These are phyloP conservation scores for Tarenaya hassleriana DNA, from an alignment of 345 rosid species.

Conservation along the genomic window DNA sequence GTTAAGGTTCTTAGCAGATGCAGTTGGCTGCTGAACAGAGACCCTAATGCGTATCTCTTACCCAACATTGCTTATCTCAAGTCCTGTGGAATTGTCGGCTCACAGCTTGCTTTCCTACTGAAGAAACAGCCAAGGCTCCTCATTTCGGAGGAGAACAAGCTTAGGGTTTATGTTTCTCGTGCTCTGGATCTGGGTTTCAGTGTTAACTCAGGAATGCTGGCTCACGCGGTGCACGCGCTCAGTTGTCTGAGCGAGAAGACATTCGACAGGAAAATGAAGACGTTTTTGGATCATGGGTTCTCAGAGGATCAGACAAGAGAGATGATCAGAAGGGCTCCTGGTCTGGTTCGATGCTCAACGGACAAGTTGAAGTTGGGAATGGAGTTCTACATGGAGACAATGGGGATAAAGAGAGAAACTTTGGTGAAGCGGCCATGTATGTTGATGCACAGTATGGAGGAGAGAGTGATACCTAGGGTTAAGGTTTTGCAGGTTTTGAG, in stretches of 20 bases:
- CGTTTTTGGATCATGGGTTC: slow-evolving; percentile 30
- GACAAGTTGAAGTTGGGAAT: slow-evolving; percentile 30
- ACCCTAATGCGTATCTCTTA: slow-evolving; percentile 19
- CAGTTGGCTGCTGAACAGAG: slow-evolving; percentile 14
- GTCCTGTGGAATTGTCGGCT: slow-evolving; percentile 30
- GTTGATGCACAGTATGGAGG: slow-evolving; percentile 31
- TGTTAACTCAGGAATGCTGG: slow-evolving; percentile 38
- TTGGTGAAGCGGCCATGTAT: slow-evolving; percentile 19
- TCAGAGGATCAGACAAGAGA: slow-evolving; percentile 20
- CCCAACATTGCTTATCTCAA: slow-evolving; percentile 26
- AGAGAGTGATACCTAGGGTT: slow-evolving; percentile 34
- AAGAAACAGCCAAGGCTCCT: slow-evolving; percentile 34
- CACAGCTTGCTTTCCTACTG: slow-evolving; percentile 28
- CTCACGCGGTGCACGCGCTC: slow-evolving; percentile 26
- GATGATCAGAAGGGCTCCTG: slow-evolving; percentile 33
- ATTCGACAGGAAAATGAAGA: slow-evolving; percentile 25
- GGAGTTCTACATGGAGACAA: slow-evolving; percentile 25
- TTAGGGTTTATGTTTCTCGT: slow-evolving; percentile 19
- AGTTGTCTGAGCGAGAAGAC: slow-evolving; percentile 29
- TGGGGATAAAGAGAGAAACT: slow-evolving; percentile 21
- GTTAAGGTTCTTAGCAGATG: slow-evolving; percentile 22
- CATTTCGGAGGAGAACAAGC: slow-evolving; percentile 8
- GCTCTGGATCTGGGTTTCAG: slow-evolving; percentile 32
- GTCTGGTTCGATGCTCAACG: slow-evolving; percentile 23
- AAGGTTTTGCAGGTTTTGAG: slow-evolving; percentile 29